Evolutionary conservation across 129 eudicot species (phyloP).

Genomic region (Pittosporum tobira): DNA sequence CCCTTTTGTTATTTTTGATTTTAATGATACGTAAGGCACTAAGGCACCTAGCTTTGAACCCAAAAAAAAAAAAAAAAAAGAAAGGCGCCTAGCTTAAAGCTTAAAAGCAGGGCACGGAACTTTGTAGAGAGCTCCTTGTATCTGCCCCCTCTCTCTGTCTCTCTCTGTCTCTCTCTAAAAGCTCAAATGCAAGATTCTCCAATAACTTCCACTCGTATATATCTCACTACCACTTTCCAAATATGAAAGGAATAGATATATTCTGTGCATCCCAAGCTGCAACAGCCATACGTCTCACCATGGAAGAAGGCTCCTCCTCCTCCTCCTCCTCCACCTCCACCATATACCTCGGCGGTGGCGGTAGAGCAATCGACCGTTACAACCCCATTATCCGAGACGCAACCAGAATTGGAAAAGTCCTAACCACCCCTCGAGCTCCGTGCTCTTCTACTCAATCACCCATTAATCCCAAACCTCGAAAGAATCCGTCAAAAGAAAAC

Average conservation of each 20-base stretch:
- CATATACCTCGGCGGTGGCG: constrained; percentile 18
- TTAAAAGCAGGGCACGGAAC: not conserved
- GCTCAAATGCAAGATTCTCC: constrained; percentile 8
- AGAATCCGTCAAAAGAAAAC: constrained; percentile 3
- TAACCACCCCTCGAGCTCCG: constrained; percentile 8
- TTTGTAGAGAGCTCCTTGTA: not conserved
- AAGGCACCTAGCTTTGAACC: no score
- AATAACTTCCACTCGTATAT: not conserved
- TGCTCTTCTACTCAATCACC: constrained; percentile 22
- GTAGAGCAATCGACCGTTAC: constrained; percentile 73
- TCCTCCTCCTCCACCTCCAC: constrained; percentile 24
- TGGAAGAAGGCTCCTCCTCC: constrained; percentile 34
- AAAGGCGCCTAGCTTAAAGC: no score
- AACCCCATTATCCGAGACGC: constrained; percentile 81
- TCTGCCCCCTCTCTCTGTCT: constrained; percentile 1
- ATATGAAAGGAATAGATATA: constrained; percentile 36
- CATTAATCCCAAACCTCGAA: constrained; percentile 19
- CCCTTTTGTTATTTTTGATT: no score
- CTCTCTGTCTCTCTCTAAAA: constrained; percentile 11
- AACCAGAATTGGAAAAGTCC: constrained; percentile 24
- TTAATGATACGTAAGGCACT: no score
- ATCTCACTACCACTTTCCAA: constrained; percentile 1
- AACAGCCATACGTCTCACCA: constrained; percentile 32
- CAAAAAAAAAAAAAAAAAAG: no score
- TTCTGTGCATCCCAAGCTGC: constrained; percentile 41